These are phyloP conservation scores for Stenocarpella maydis DNA, from an alignment of 2,329 filamentous ascomycete species.

Conservation along the genomic window DNA sequence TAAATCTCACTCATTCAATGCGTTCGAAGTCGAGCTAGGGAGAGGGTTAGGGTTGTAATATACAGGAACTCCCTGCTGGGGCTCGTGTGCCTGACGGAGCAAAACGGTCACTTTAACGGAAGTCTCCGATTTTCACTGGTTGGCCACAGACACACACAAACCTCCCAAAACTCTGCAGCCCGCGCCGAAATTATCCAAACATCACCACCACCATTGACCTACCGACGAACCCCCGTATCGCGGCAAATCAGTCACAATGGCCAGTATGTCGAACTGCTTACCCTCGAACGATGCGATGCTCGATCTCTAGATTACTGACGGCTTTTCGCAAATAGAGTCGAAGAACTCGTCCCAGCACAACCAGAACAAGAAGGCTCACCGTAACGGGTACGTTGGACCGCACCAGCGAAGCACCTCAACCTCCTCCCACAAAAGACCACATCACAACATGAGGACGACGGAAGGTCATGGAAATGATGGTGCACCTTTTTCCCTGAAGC, in stretches of 20 bases:
- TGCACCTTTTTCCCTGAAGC: neutral
- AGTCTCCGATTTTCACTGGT: slow-evolving; percentile 5
- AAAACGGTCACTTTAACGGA: slow-evolving; percentile 2
- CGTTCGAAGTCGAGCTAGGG: neutral
- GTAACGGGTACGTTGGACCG: slow-evolving; percentile 83
- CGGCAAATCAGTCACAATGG: slow-evolving; percentile 65
- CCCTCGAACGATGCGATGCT: neutral
- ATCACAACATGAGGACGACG: neutral
- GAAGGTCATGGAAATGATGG: neutral
- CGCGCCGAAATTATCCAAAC: slow-evolving; percentile 31
- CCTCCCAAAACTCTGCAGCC: slow-evolving; percentile 38
- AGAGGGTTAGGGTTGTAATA: neutral
- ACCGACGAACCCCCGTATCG: slow-evolving; percentile 45
- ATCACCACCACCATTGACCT: slow-evolving; percentile 29
- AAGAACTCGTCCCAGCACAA: slow-evolving; percentile 99
- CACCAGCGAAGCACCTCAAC: slow-evolving; percentile 26
- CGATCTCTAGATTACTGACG: slow-evolving; percentile 40
- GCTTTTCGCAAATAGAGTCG: slow-evolving; percentile 72
- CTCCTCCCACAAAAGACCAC: neutral
- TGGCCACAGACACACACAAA: slow-evolving; percentile 20
- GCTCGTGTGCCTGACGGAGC: neutral
- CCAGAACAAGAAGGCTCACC: slow-evolving; percentile 97
- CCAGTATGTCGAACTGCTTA: slow-evolving; percentile 63
- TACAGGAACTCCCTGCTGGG: neutral
- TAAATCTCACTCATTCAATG: neutral